phyloP scores from a whole-genome alignment of 805 yeast genomes.

The Suhomyces sp. region DNA sequence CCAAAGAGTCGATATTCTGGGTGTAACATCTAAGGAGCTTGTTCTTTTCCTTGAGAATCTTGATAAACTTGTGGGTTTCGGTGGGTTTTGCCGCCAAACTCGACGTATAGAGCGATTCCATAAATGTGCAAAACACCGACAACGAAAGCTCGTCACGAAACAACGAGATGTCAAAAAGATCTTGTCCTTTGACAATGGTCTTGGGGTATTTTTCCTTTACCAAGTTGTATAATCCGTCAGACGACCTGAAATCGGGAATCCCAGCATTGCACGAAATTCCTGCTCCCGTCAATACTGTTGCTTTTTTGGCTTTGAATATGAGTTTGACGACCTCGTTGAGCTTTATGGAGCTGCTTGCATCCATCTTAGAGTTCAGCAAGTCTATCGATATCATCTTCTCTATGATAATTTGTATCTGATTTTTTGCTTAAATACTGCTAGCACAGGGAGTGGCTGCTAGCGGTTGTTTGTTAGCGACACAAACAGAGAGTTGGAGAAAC shows the following conservation, averaged over 20 bases:
- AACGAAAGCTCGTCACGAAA: constrained; percentile 68
- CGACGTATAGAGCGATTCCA: constrained; percentile 71
- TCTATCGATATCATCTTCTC: constrained; percentile 12
- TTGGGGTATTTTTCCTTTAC: constrained; percentile 63
- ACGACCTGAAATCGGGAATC: constrained; percentile 89
- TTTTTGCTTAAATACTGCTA: background rate
- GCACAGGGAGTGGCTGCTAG: background rate
- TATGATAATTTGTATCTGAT: background rate
- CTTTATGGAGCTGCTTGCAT: constrained; percentile 21
- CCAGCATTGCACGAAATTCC: constrained; percentile 97
- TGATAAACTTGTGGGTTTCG: constrained; percentile 75
- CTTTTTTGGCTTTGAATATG: constrained; percentile 52
- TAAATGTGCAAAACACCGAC: constrained; percentile 78
- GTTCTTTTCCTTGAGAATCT: constrained; percentile 53
- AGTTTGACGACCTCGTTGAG: constrained; percentile 39
- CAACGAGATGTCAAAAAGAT: constrained; percentile 81
- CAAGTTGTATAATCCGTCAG: constrained; percentile 76
- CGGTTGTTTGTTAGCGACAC: background rate
- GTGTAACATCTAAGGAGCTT: constrained; percentile 85
- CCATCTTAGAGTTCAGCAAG: constrained; percentile 3
- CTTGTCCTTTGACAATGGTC: constrained; percentile 76
- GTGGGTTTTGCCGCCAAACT: constrained; percentile 75
- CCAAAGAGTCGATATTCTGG: constrained; percentile 91
- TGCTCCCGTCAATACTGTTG: constrained; percentile 86
- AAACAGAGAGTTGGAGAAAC: background rate